Evolutionary conservation across 1,284 basidiomycete genomes (phyloP).

Genomic region (Afroboletus lepidellus): DNA sequence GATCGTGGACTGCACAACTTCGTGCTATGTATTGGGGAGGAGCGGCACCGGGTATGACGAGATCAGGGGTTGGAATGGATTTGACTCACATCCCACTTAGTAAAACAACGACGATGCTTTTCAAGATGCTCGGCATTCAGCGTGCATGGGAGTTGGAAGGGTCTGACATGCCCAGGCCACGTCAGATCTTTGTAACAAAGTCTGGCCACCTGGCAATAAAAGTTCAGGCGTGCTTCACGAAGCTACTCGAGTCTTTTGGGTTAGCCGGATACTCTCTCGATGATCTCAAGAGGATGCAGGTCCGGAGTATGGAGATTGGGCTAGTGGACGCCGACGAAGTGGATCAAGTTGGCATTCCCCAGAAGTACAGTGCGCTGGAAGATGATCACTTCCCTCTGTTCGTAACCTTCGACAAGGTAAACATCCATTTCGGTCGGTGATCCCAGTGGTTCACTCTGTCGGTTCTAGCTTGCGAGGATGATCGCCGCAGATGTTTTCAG

Average conservation of each 20-base stretch:
- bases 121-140: slow-evolving; percentile 70
- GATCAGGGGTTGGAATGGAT: background rate
- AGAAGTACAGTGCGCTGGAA: slow-evolving; percentile 53
- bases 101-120: slow-evolving; percentile 75
- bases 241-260: slow-evolving; percentile 48
- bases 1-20: slow-evolving; percentile 59
- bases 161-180: slow-evolving; percentile 39
- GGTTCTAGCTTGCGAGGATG: slow-evolving; percentile 16
- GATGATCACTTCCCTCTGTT: slow-evolving; percentile 73
- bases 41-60: slow-evolving; percentile 69
- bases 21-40: slow-evolving; percentile 68
- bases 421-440: slow-evolving; percentile 7
- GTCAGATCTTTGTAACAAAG: slow-evolving; percentile 74
- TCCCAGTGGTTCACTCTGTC: slow-evolving; percentile 3
- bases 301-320: slow-evolving; percentile 32
- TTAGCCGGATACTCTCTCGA: slow-evolving; percentile 39
- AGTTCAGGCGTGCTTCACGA: slow-evolving; percentile 64
- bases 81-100: slow-evolving; percentile 34
- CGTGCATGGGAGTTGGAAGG: slow-evolving; percentile 41
- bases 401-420: slow-evolving; percentile 61
- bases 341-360: slow-evolving; percentile 49
- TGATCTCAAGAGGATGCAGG: slow-evolving; percentile 36
- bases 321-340: slow-evolving; percentile 51
- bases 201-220: slow-evolving; percentile 62
- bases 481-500: slow-evolving; percentile 24